phyloP scores from a whole-genome alignment of 1,284 basidiomycete species.

The Tetrapyrgos nigripes region DNA sequence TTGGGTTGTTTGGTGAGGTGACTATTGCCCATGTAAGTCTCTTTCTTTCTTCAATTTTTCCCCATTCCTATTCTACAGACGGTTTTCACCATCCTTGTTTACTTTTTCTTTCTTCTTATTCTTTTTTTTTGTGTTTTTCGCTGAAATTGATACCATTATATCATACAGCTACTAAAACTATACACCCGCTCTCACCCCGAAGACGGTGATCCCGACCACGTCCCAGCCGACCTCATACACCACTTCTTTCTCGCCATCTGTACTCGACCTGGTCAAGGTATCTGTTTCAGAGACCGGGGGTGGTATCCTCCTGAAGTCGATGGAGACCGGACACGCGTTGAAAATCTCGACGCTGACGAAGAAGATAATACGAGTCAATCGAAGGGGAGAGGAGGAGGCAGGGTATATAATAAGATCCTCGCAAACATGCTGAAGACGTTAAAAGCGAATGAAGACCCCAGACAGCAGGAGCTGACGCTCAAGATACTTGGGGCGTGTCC shows the following conservation, averaged over 20 bases:
- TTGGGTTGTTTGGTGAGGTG: constrained; percentile 69
- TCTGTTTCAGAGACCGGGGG: constrained; percentile 89
- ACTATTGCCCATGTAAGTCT: constrained; percentile 64
- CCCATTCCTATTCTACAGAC: neutral
- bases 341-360: constrained; percentile 33
- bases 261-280: constrained; percentile 81
- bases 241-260: constrained; percentile 92
- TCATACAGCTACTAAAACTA: constrained; percentile 64
- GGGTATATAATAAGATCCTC: constrained; percentile 87
- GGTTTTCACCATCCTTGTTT: neutral
- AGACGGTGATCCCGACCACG: constrained; percentile 53
- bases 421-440: constrained; percentile 77
- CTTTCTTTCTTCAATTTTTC: constrained; percentile 2
- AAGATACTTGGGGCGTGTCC: constrained; percentile 84
- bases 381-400: constrained; percentile 43
- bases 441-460: constrained; percentile 83
- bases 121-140: neutral
- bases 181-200: constrained; percentile 68
- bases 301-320: constrained; percentile 84
- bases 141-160: too few species aligned
- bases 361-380: constrained; percentile 33
- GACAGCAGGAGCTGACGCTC: constrained; percentile 86
- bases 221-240: constrained; percentile 83
- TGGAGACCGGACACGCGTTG: constrained; percentile 16
- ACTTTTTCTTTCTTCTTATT: neutral